Base-by-base conservation (phyloP, 495 filamentous ascomycete genomes). In the Trichoderma orchidacearum region DNA sequence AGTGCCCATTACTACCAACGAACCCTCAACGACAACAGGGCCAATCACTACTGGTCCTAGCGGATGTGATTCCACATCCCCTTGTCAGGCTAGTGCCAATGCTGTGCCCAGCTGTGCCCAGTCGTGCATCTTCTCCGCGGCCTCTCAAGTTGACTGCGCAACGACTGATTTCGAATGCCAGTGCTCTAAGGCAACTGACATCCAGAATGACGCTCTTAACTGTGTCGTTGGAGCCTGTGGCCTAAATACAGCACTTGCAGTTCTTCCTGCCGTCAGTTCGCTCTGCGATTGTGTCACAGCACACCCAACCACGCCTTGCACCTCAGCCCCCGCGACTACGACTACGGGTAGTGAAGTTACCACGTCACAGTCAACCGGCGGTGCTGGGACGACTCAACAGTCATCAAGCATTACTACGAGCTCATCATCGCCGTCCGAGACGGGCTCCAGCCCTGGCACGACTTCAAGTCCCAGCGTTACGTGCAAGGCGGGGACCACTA, bases 231-330 rank as follows among this genome's bases (percentile, higher is more conserved):
- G 25, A 3, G 21, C 18, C 11, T 52, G 50, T n/a, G 50, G 29
- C 13, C 5, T 5, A 1, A n/a, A 23, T 29, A n/a, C 8, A 8
- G 25, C 29, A n/a, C 23, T 30, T 5, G 50, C 7, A 3, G 50
- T 52, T 30, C 25, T 52, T 8, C 9, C 18, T 15, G 13, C n/a
- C 3, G 57, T 55, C 9, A 55, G 34, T 27, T 21, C 57, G 0
- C 32, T 58, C 2, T 58, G 57, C 34, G 18, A 3, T n/a, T 58
- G 57, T 27, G 57, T 55, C 25, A 54, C 32, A 1, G 34, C 51
- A 1, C 30, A 18, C 23, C 53, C 53, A 32, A 35, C 31, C 3
- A 25, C 18, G 5, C 27, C 53, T 28, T 54, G 53, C 18, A 17
- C 53, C 30, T 17, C 30, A n/a, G 18, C 50, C 6, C 50, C 50